A percentile compares a stretch with the other conserved stretches of the same genome.
These are phyloP conservation scores for Spathaspora boniae DNA, from an alignment of 805 yeast genomes.

Conservation along the genomic window DNA sequence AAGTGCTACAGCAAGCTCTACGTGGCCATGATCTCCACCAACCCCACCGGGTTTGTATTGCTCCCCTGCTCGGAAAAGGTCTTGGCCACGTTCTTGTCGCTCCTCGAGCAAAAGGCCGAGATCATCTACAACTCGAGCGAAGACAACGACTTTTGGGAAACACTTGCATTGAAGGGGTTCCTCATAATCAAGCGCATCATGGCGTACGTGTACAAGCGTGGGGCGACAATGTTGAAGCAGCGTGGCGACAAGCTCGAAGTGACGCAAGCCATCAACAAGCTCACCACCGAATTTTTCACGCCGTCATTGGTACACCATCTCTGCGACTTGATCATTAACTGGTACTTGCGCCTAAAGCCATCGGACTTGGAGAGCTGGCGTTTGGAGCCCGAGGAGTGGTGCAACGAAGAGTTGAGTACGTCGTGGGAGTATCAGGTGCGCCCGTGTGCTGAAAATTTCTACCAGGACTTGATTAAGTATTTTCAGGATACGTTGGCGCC, in stretches of 20 bases:
- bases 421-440: slow-evolving; percentile 83
- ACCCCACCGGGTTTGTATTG: slow-evolving; percentile 69
- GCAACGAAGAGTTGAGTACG: slow-evolving; percentile 69
- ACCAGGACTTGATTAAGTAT: slow-evolving; percentile 64
- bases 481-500: slow-evolving; percentile 55
- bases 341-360: slow-evolving; percentile 73
- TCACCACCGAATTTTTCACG: slow-evolving; percentile 57
- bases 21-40: slow-evolving; percentile 51
- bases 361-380: slow-evolving; percentile 79
- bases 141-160: slow-evolving; percentile 70
- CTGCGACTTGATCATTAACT: slow-evolving; percentile 63
- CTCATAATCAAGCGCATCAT: slow-evolving; percentile 62
- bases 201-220: slow-evolving; percentile 58
- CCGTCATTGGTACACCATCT: slow-evolving; percentile 53
- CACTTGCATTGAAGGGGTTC: slow-evolving; percentile 63
- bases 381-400: slow-evolving; percentile 90
- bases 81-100: slow-evolving; percentile 54
- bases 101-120: slow-evolving; percentile 64
- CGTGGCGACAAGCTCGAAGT: slow-evolving; percentile 65
- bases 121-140: slow-evolving; percentile 56
- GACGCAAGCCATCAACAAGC: slow-evolving; percentile 48
- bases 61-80: slow-evolving; percentile 62
- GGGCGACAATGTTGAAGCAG: slow-evolving; percentile 62
- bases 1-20: slow-evolving; percentile 75
- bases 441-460: slow-evolving; percentile 84